Conservation (phyloP, 768 basidiomycete genomes). For the Dictyophora rubrovolvata region DNA sequence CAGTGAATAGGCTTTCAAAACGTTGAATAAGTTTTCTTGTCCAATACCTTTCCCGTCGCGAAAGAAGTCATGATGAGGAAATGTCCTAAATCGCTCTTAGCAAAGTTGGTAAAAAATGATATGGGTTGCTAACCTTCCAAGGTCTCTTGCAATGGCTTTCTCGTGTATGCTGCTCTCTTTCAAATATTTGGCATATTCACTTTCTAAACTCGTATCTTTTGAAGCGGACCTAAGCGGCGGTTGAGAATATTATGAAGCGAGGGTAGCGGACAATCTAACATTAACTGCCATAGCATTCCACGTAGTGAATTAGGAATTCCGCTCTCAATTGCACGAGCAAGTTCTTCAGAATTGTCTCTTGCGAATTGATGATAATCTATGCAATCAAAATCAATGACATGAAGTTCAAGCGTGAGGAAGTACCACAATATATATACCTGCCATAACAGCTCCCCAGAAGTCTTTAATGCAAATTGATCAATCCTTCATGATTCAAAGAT, state of each 20-base stretch:
- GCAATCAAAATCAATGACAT: constrained; percentile 4
- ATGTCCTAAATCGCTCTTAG: constrained; percentile 49
- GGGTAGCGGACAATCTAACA: constrained; percentile 35
- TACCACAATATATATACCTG: constrained; percentile 37
- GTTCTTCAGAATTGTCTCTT: constrained; percentile 58
- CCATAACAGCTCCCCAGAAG: constrained; percentile 94
- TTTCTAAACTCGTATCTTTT: constrained; percentile 81
- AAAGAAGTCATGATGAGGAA: constrained; percentile 95
- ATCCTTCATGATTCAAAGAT: neutral
- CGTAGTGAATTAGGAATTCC: constrained; percentile 84
- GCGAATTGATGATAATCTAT: constrained; percentile 87
- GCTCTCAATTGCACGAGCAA: constrained; percentile 82
- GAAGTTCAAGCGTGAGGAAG: neutral
- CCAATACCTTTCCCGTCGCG: constrained; percentile 90
- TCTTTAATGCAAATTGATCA: constrained; percentile 32
- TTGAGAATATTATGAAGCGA: constrained; percentile 1
- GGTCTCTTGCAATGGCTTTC: constrained; percentile 87
- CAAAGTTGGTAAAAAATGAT: neutral
- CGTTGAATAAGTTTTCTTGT: constrained; percentile 96
- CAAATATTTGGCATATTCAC: constrained; percentile 67
- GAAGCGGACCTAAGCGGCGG: constrained; percentile 66
- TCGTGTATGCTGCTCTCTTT: constrained; percentile 84
- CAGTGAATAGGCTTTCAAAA: constrained; percentile 94
- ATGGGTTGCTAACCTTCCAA: constrained; percentile 50
- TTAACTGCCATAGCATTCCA: constrained; percentile 96